Conservation (phyloP, 495 filamentous ascomycete genomes). For the Aspergillus nanangensis region DNA sequence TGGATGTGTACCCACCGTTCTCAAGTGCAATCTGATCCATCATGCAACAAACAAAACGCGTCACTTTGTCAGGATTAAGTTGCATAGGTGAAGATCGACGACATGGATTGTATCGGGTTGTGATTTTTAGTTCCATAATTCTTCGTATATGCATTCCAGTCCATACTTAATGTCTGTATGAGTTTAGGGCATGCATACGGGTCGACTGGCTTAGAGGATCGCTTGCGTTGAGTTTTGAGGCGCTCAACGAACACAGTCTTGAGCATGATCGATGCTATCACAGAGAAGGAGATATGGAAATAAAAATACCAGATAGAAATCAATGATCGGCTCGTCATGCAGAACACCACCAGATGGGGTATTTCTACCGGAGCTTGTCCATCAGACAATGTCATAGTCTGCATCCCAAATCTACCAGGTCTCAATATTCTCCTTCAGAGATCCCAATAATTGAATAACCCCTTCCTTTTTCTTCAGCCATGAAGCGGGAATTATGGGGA, state of each 20-base stretch:
- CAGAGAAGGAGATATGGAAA: too few species aligned
- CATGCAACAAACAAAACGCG: neutral
- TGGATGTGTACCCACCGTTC: neutral
- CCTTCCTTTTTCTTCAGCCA: neutral
- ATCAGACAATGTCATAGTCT: neutral
- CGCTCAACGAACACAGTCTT: too few species aligned
- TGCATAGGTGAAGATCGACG: slow-evolving; percentile 15
- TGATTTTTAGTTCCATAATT: neutral
- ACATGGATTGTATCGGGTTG: slow-evolving; percentile 11
- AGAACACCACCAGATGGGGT: neutral
- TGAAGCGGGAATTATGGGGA: neutral
- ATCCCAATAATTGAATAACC: slow-evolving; percentile 5
- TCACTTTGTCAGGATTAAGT: slow-evolving; percentile 9
- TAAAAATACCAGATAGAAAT: neutral
- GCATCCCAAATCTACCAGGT: neutral
- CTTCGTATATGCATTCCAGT: neutral
- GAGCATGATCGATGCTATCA: too few species aligned
- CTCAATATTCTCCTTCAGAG: neutral
- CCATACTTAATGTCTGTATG: neutral
- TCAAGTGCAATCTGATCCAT: neutral
- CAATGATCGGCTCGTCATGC: neutral
- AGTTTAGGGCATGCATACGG: neutral
- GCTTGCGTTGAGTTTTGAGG: too few species aligned
- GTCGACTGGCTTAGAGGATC: neutral
- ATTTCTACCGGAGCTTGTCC: neutral